These are phyloP conservation scores for Suhomyces taliae DNA, from an alignment of 1,139 yeast species.

Conservation along the genomic window DNA sequence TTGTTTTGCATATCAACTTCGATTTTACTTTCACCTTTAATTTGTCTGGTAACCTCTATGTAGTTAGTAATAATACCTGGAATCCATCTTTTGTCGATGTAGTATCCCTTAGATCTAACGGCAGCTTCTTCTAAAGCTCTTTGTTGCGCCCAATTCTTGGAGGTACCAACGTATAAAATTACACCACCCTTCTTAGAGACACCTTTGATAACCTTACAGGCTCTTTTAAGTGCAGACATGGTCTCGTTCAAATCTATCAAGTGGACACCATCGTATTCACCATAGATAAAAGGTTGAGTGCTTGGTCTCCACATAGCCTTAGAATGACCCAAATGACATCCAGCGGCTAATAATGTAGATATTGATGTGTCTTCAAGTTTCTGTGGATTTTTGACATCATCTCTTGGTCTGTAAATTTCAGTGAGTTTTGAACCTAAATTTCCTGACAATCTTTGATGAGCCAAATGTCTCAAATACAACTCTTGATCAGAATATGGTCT, in stretches of 20 bases:
- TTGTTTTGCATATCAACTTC: slow-evolving; percentile 41
- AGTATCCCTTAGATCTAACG: slow-evolving; percentile 71
- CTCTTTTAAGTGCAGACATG: slow-evolving; percentile 69
- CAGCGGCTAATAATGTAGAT: slow-evolving; percentile 79
- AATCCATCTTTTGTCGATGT: slow-evolving; percentile 84
- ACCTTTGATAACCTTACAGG: slow-evolving; percentile 76
- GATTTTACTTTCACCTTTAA: slow-evolving; percentile 58
- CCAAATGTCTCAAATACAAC: slow-evolving; percentile 67
- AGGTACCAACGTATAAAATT: slow-evolving; percentile 80
- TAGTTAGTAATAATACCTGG: slow-evolving; percentile 94
- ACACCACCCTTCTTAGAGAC: slow-evolving; percentile 84
- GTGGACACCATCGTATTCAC: slow-evolving; percentile 85
- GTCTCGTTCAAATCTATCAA: slow-evolving; percentile 89
- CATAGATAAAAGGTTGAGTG: slow-evolving; percentile 84
- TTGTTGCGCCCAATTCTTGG: slow-evolving; percentile 66
- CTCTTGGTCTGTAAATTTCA: slow-evolving; percentile 68
- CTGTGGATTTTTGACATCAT: slow-evolving; percentile 61
- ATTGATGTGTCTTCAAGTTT: slow-evolving; percentile 58
- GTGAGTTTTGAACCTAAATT: slow-evolving; percentile 65
- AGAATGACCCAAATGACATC: slow-evolving; percentile 92
- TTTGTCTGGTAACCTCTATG: slow-evolving; percentile 71
- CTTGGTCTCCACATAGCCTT: slow-evolving; percentile 78
- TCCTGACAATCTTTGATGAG: slow-evolving; percentile 48
- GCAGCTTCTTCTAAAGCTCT: slow-evolving; percentile 81
- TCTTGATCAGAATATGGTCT: slow-evolving; percentile 70